Evolutionary conservation across 2,329 filamentous ascomycete species (phyloP).

Genomic region (Penicillium capsulatum): DNA sequence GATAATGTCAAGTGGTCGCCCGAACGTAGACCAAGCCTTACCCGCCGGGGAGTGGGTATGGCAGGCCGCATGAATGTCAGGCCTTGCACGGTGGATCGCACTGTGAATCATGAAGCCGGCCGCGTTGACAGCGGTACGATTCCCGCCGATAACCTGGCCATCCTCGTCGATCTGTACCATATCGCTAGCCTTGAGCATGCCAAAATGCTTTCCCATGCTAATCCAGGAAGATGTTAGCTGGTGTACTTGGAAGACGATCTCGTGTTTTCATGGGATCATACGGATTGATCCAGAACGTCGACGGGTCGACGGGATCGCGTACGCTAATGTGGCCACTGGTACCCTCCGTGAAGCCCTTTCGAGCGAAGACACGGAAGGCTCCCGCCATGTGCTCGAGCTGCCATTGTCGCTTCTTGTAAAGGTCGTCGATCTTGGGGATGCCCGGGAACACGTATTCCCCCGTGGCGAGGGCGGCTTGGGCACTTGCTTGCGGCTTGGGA

Average conservation of each 20-base stretch:
- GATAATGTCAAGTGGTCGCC: conserved; percentile 39
- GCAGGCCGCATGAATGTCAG: conserved; percentile 45
- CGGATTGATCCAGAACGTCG: conserved; percentile 65
- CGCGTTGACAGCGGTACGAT: conserved; percentile 40
- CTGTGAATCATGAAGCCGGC: conserved; percentile 48
- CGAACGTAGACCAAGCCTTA: conserved; percentile 44
- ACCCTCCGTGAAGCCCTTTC: conserved; percentile 64
- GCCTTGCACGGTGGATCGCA: conserved; percentile 52
- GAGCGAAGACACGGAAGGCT: conserved; percentile 64
- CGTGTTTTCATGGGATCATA: too few species aligned
- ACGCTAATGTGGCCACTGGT: conserved; percentile 67
- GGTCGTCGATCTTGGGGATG: too few species aligned
- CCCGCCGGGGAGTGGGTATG: conserved; percentile 48
- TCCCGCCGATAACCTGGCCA: conserved; percentile 44
- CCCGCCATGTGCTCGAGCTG: conserved; percentile 57
- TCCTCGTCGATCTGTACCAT: conserved; percentile 44
- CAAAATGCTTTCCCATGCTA: conserved; percentile 65
- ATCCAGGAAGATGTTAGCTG: too few species aligned
- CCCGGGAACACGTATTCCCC: too few species aligned
- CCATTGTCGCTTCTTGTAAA: conserved; percentile 61
- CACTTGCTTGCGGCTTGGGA: too few species aligned
- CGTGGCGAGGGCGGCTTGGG: too few species aligned
- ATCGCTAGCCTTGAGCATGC: conserved; percentile 45
- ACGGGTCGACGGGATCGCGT: conserved; percentile 58
- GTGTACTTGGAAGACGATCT: too few species aligned